Percentiles rank a stretch among this genome's conserved stretches.
These are phyloP conservation scores for Lachancea mirantina DNA, from an alignment of 805 yeast species.

Conservation along the genomic window DNA sequence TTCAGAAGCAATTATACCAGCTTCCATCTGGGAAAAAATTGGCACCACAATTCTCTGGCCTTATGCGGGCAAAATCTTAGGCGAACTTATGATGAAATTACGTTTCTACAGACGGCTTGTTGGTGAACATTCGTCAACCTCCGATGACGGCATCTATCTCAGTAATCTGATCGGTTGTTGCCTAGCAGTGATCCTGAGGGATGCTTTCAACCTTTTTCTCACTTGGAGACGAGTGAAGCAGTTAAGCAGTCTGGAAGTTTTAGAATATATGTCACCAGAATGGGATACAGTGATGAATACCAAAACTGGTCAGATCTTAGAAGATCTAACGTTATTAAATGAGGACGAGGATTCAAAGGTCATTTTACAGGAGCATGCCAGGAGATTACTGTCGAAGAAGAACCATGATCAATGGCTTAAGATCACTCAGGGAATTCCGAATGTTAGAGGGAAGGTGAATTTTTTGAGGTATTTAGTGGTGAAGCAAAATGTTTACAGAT, in stretches of 20 bases:
- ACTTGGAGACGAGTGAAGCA: constrained; percentile 18
- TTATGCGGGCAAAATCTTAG: constrained; percentile 4
- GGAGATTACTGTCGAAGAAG: constrained; percentile 1
- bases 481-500: constrained; percentile 7
- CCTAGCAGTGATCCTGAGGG: constrained; percentile 14
- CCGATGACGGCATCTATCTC: constrained; percentile 13
- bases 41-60: constrained; percentile 7
- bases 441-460: constrained; percentile 5
- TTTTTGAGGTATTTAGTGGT: constrained; percentile 6
- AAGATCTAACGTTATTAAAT: constrained; percentile 1
- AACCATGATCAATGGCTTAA: constrained; percentile 7
- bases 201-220: constrained; percentile 11
- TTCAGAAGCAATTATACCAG: constrained; percentile 6
- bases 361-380: constrained; percentile 5
- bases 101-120: constrained; percentile 1
- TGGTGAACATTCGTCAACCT: constrained; percentile 4
- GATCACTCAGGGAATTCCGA: constrained; percentile 2
- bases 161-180: constrained; percentile 23
- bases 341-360: constrained; percentile 7
- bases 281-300: constrained; percentile 7
- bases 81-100: constrained; percentile 2
- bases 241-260: constrained; percentile 11
- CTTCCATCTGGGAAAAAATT: constrained; percentile 6
- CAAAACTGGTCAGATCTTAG: constrained; percentile 6
- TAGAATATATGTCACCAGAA: constrained; percentile 9